Conservation (phyloP, 805 yeast species). For the Debaryomyces castellii region DNA sequence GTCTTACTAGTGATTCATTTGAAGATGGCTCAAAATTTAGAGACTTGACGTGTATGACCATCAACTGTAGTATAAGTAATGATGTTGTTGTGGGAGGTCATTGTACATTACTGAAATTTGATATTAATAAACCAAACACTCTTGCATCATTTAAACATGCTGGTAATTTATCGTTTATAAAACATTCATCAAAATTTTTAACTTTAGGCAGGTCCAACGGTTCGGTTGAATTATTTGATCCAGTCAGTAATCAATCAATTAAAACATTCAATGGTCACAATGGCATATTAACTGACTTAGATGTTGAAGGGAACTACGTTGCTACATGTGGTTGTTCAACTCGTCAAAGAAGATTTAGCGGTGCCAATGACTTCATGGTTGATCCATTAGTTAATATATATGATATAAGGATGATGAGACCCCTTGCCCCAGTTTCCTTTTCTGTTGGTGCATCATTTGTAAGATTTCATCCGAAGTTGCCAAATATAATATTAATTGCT, state of each 20-base stretch:
- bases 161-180: slow-evolving; percentile 47
- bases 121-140: slow-evolving; percentile 28
- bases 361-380: slow-evolving; percentile 32
- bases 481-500: slow-evolving; percentile 72
- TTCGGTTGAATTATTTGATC: slow-evolving; percentile 62
- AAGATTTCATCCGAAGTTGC: slow-evolving; percentile 80
- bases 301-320: slow-evolving; percentile 61
- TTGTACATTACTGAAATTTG: slow-evolving; percentile 28
- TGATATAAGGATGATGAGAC: slow-evolving; percentile 70
- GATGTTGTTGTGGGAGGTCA: slow-evolving; percentile 29
- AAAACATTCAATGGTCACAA: slow-evolving; percentile 60
- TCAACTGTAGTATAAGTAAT: slow-evolving; percentile 27
- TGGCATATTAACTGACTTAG: slow-evolving; percentile 62
- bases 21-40: slow-evolving; percentile 14
- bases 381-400: slow-evolving; percentile 85
- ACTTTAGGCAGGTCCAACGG: slow-evolving; percentile 63
- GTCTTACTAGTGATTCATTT: slow-evolving; percentile 12
- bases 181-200: slow-evolving; percentile 46
- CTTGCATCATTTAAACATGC: slow-evolving; percentile 34
- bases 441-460: slow-evolving; percentile 88
- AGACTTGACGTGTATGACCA: slow-evolving; percentile 31
- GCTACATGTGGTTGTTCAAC: slow-evolving; percentile 81
- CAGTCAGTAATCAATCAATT: slow-evolving; percentile 44
- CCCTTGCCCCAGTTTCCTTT: slow-evolving; percentile 79
- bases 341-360: slow-evolving; percentile 51